These are phyloP conservation scores for Metarhizium brunneum DNA, from an alignment of 2,329 filamentous ascomycete genomes.

Conservation along the genomic window DNA sequence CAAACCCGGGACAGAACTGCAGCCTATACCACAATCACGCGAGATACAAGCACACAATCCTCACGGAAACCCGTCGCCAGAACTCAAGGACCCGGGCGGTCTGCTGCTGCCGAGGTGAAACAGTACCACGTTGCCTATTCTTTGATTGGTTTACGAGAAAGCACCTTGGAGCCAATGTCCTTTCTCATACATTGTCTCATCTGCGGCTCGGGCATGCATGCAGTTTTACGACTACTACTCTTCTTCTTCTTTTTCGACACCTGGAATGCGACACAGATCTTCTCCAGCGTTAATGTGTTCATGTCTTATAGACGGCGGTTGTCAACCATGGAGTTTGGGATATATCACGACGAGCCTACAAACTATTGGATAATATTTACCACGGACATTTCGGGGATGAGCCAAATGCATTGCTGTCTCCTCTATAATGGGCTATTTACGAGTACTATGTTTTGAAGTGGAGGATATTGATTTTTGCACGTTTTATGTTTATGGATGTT, in stretches of 20 bases:
- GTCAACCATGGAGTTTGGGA: not conserved
- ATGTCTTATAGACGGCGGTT: not conserved
- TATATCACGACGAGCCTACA: not conserved
- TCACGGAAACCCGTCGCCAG: constrained; percentile 20
- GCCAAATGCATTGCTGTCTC: not conserved
- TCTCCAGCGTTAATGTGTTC: not conserved
- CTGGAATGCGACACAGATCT: not conserved
- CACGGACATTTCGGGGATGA: not conserved
- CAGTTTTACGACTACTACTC: not conserved
- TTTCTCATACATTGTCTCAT: not conserved
- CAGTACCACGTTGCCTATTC: not conserved
- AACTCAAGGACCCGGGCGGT: constrained; percentile 30
- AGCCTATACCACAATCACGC: constrained; percentile 34
- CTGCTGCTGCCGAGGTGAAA: constrained; percentile 28
- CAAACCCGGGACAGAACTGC: constrained; percentile 32
- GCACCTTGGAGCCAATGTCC: too few species aligned
- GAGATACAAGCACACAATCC: constrained; percentile 23
- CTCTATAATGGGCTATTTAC: not conserved
- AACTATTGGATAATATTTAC: not conserved
- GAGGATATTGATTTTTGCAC: not conserved
- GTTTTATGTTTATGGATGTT: not conserved
- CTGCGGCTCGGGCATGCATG: not conserved
- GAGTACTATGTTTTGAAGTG: not conserved
- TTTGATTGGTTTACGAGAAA: too few species aligned
- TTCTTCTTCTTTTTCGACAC: not conserved